Evolutionary conservation across 2,329 filamentous ascomycete genomes (phyloP), one percentile per base, ranked within the genome.

Genomic region (Penicillium sp.): DNA sequence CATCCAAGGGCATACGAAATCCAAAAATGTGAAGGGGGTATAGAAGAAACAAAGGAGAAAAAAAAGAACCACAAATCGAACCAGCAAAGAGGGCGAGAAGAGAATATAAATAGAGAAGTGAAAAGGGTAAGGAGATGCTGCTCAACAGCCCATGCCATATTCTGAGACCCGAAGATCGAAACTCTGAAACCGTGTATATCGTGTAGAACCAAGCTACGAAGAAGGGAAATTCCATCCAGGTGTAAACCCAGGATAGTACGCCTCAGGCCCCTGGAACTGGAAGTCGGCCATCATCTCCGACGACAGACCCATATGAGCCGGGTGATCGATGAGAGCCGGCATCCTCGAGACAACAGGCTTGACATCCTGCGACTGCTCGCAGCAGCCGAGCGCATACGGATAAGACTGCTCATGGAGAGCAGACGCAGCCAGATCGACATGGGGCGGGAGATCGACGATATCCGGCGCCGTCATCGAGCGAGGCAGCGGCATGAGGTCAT

Each of bases 261-360:
- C 14, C 14, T 67, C 68, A 14, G 62, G 60, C 6, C 63, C 21
- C 21, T 64, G 58, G 10, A 70, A 64, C 10, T 57, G 58, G 47
- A 66, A 70, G 22, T 67, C 62, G 13, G 52, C 50, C 27, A 69
- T 52, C 54, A 70, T 61, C 29, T 66, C 63, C 43, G 56, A 52
- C 9, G 69, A 52, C 11, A 59, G 49, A 11, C 54, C 16, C 36
- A 64, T 60, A 18, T 61, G 60, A 5, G 61, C 56, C 13, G 43
- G 18, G 42, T 63, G 56, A 22, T 48, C 24, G 52, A 62, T 31
- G 44, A 60, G 42, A 18, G 18, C 18, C 22, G 49, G 58, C 47
- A 54, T 49, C 47, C 51, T 53, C 42, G 60, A 45, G 7, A 56
- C 1, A 14, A 27, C 48, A 22, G 60, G 48, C 14, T 66, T 63